Evolutionary conservation across 768 basidiomycete species (phyloP).

Genomic region (Coprinellus aureogranulatus): DNA sequence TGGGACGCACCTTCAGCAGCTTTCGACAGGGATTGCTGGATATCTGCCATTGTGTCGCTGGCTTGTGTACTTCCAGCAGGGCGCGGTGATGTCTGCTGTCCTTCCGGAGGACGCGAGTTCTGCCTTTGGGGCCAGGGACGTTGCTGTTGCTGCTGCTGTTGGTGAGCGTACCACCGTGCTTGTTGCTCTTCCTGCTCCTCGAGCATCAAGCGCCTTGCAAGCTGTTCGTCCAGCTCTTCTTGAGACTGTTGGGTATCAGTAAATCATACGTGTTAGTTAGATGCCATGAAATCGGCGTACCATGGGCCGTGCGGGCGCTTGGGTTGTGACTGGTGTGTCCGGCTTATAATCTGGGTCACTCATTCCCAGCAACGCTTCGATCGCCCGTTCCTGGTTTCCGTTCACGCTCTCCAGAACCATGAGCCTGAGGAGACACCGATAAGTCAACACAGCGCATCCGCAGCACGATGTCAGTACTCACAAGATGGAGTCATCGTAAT

Average conservation of each 20-base stretch:
- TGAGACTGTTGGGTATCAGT: slow-evolving; percentile 41
- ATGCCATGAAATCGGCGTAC: slow-evolving; percentile 9
- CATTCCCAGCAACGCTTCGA: slow-evolving; percentile 80
- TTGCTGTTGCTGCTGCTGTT: too few relatives aligned
- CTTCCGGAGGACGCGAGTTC: slow-evolving; percentile 10
- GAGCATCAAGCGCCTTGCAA: slow-evolving; percentile 68
- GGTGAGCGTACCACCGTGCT: slow-evolving; percentile 32
- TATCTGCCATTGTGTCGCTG: slow-evolving; percentile 59
- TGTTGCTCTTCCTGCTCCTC: slow-evolving; percentile 53
- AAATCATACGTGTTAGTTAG: not conserved
- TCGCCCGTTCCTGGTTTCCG: slow-evolving; percentile 71
- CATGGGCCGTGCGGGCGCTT: slow-evolving; percentile 18
- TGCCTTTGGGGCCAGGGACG: slow-evolving; percentile 15
- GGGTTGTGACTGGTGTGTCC: slow-evolving; percentile 25
- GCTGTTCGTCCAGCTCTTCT: slow-evolving; percentile 74
- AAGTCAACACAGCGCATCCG: not conserved
- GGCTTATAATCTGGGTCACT: slow-evolving; percentile 72
- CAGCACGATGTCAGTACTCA: slow-evolving; percentile 29
- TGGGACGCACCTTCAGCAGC: slow-evolving; percentile 69
- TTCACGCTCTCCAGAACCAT: slow-evolving; percentile 71
- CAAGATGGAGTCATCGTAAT: slow-evolving; percentile 75
- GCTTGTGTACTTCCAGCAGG: slow-evolving; percentile 18
- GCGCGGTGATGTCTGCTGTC: slow-evolving; percentile 17
- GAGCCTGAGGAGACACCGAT: slow-evolving; percentile 35
- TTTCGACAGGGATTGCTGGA: slow-evolving; percentile 73